Base-by-base conservation (phyloP, 2,329 filamentous ascomycete species). In the Verticillium klebahnii region DNA sequence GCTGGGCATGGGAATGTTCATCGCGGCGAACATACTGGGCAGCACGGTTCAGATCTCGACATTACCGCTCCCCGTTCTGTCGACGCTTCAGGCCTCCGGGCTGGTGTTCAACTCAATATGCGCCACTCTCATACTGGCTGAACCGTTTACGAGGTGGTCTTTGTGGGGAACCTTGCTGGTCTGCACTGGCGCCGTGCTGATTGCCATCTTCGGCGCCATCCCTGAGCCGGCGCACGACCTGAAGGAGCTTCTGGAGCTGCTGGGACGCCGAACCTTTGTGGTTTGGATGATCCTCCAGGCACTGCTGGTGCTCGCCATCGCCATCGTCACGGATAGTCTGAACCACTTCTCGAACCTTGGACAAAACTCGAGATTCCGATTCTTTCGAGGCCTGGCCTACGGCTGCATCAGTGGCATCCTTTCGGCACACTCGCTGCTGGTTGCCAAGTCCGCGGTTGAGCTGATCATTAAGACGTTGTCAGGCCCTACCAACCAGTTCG, bases 91-190 rank as follows among this genome's bases (percentile, higher is more conserved):
- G 78, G 94, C 94, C 19, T 96, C 94, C 3, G 95, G 95, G 55
- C 84, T 99, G 61, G 95, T 99, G 65, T 99, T 99, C 83, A 99
- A 99, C 80, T 97, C 94, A 62, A 92, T 98, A 75, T 97, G 96
- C 82, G 95, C 95, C 64, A 96, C 93, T 55, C 79, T 98, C 62
- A 92, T 98, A 70, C 85, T 99, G 57, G 89, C 90, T 71, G 94
- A 99, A 76, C 92, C 93, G 5, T 99, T 98, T 77, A 98, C 95
- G 59, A 86, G 85, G 73, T 96, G 93, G 84, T 97, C 94, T n/a
- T 82, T 96, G 40, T 85, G 91, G 70, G 95, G 95, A 40, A 99
- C 95, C 1, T 70, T 95, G 59, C 85, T 99, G 58, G 95, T 98
- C 52, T 94, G 92, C 65, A 82, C 82, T 25, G 95, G 95, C 60